Evolutionary conservation across 2,329 filamentous ascomycete genomes (phyloP), one percentile per base, ranked within the genome.

Genomic region (Eurotiales sp.): DNA sequence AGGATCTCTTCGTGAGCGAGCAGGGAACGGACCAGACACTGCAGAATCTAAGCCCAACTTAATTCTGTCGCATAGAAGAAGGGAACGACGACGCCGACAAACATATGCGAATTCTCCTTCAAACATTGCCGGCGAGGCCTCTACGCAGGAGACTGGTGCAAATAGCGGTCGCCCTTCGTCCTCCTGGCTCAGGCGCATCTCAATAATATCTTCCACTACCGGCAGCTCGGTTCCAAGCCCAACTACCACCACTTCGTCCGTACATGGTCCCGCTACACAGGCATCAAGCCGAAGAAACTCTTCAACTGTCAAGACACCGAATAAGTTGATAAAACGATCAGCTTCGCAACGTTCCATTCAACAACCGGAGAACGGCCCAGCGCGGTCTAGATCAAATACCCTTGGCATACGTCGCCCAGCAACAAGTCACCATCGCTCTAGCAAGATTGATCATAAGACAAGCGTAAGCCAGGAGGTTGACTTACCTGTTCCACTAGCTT

Each of bases 281-380:
- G 75, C 78, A 36, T 60, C 78, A 50, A 60, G 64, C 36, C 60
- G 58, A 40, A 58, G 64, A 19, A 55, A 63, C n/a, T n/a, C n/a
- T 27, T 60, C 60, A 50, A 59, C 61, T 51, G 62, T 62, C 54
- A 64, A 66, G 57, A 55, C 57, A 21, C 78, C 78, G 21, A 85
- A 85, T 68, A 84, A 82, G 65, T 72, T 85, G 8, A 78, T 85
- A 48, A 86, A 85, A 67, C 77, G 82, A 37, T 75, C 79, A 4
- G 73, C 76, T 17, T 84, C 82, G 10, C 70, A 80, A 45, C 75
- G 74, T 57, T 70, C 71, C 39, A 64, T 76, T 45, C 67, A 65
- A 49, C 66, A 72, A 53, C 64, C 72, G 11, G 58, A 62, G 43
- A 43, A 57, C 14, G 59, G 57, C 25, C 51, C 55, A 14, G 63